These are phyloP conservation scores for Tolypocladium amazonense DNA, from an alignment of 2,329 filamentous ascomycete genomes.

Conservation along the genomic window DNA sequence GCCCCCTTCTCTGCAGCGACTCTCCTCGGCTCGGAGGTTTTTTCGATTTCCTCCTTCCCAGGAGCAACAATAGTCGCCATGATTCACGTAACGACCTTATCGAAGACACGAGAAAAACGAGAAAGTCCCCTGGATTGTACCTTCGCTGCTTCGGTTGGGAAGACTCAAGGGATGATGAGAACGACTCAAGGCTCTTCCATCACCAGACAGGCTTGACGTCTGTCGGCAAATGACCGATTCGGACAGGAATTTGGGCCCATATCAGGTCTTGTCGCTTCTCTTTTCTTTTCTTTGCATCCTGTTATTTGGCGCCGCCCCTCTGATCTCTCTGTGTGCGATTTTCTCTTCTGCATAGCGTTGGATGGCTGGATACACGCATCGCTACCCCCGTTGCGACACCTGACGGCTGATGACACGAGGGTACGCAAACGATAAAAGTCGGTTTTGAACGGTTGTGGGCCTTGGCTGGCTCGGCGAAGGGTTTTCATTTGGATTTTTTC, in stretches of 20 bases:
- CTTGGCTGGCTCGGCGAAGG: background rate
- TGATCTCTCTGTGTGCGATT: background rate
- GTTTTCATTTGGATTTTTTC: background rate
- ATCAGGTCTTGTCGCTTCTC: background rate
- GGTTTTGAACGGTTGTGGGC: background rate
- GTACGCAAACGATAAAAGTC: background rate
- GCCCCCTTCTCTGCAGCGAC: background rate
- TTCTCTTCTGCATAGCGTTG: background rate
- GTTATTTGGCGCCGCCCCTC: background rate
- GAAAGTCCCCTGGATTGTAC: constrained; percentile 7
- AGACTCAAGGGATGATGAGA: background rate
- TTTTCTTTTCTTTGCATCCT: background rate
- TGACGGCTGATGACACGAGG: background rate
- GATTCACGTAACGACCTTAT: constrained; percentile 14
- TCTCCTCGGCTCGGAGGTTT: background rate
- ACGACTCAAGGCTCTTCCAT: background rate
- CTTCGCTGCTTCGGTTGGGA: background rate
- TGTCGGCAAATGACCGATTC: background rate
- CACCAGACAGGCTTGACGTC: background rate
- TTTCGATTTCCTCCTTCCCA: background rate
- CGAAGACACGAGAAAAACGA: constrained; percentile 18
- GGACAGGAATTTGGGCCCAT: background rate
- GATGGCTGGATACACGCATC: background rate
- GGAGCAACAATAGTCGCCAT: background rate
- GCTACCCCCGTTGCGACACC: background rate